Evolutionary conservation across 2,329 filamentous ascomycete genomes (phyloP).

Genomic region (Penicillium sp.): DNA sequence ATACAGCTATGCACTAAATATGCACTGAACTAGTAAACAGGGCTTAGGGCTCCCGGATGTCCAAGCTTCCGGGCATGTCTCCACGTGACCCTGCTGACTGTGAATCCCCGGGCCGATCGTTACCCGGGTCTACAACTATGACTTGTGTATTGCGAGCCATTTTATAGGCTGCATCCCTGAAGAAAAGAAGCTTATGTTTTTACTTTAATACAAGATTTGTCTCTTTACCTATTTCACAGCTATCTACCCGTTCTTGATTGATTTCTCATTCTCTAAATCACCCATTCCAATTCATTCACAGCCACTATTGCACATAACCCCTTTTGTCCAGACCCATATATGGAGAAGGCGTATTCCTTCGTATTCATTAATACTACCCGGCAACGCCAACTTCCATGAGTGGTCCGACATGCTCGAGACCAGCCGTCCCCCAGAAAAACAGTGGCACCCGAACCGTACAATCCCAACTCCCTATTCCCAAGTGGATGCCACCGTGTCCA

Average conservation of each 20-base stretch:
- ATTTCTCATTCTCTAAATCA: no score
- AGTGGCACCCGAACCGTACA: not conserved
- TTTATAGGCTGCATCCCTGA: no score
- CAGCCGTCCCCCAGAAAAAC: constrained; percentile 2
- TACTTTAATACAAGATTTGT: no score
- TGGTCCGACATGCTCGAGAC: constrained; percentile 4
- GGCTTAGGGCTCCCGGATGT: not conserved
- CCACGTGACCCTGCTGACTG: no score
- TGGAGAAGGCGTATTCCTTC: not conserved
- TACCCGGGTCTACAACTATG: no score
- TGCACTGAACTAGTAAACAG: not conserved
- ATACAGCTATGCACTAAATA: not conserved
- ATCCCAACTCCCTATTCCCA: not conserved
- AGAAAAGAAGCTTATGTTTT: no score
- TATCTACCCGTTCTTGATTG: no score
- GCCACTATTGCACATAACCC: not conserved
- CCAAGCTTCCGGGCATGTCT: not conserved
- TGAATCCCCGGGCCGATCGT: no score
- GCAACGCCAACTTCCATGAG: not conserved
- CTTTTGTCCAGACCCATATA: not conserved
- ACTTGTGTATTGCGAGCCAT: no score
- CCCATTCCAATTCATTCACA: not conserved
- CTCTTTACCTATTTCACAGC: no score
- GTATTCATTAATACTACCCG: constrained; percentile 12
- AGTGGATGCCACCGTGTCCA: constrained; percentile 1